Evolutionary conservation across 2,329 filamentous ascomycete species (phyloP), one percentile per base, ranked within the genome.

Genomic region (Ceratocystis lukuohia): DNA sequence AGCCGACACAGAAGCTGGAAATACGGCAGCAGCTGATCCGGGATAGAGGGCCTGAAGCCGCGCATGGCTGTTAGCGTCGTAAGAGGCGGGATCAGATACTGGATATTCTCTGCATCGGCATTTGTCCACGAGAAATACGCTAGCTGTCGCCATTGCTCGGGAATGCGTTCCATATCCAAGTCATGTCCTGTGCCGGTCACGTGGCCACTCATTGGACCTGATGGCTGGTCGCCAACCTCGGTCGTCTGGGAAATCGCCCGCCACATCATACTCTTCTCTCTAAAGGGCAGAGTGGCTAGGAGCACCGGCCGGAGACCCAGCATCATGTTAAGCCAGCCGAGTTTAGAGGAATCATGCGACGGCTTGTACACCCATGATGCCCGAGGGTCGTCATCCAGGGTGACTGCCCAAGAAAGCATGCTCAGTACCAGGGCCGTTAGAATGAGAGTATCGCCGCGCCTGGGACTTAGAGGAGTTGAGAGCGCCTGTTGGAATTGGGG

Each of bases 351-450:
- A 1, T 68, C 69, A 10, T 66, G 8, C 45, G 67, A 28, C 8
- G 64, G 8, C 17, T 62, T 65, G 50, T 70, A 71, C 15, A 71
- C 70, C 70, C 70, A 72, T 1, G 68, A 70, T n/a, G 45, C 25
- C n/a, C 53, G 37, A 4, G 69, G 68, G 30, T 70, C 50, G 1
- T 69, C 62, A 28, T 69, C 64, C 2, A 67, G 66, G 5, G 68
- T 53, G 4, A 67, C 25, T 1, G 71, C 68, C 64, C 72, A 72
- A 1, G 70, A 67, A 5, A 72, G 69, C 44, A 71, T 67, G 48
- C 71, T 71, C 25, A 72, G 65, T 28, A 72, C 67, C 64, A 72
- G 69, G 12, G 69, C 68, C 2, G 71, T 70, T 15, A 72, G 56
- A n/a, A 72, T 67, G 3, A 72, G 57, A 15, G 71, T 70, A 57